A percentile compares a stretch with the other conserved stretches of the same genome.
Conservation (phyloP, 768 basidiomycete species). For the Tricholoma terreum region DNA sequence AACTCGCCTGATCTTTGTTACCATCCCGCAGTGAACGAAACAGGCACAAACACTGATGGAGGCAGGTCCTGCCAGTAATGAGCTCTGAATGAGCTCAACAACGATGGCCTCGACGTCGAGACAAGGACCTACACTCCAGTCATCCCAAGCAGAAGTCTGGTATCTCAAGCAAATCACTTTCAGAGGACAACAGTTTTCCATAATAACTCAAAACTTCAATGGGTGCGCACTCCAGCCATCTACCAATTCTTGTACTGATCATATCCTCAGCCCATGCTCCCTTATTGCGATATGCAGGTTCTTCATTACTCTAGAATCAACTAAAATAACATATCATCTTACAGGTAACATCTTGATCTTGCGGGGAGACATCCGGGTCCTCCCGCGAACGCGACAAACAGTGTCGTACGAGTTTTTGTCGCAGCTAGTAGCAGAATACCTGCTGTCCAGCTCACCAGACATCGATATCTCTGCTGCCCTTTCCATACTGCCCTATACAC, state of each 20-base stretch:
- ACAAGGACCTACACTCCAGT: constrained; percentile 29
- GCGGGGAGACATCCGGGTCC: constrained; percentile 75
- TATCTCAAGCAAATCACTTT: constrained; percentile 69
- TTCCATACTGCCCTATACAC: constrained; percentile 72
- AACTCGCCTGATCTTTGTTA: no score
- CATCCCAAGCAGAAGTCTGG: constrained; percentile 65
- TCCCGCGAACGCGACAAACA: constrained; percentile 57
- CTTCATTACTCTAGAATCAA: not conserved
- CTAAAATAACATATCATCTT: constrained; percentile 4
- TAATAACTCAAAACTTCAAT: constrained; percentile 83
- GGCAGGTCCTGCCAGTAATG: no score
- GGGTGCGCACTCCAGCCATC: constrained; percentile 48
- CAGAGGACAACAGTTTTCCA: constrained; percentile 43
- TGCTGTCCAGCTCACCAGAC: constrained; percentile 56
- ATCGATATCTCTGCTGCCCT: constrained; percentile 70
- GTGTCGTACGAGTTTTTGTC: constrained; percentile 87
- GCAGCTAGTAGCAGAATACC: constrained; percentile 78
- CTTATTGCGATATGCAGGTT: constrained; percentile 83
- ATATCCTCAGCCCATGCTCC: constrained; percentile 70
- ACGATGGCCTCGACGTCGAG: constrained; percentile 1
- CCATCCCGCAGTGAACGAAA: not conserved
- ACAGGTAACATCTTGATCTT: constrained; percentile 87
- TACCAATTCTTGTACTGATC: constrained; percentile 3
- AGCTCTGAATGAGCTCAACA: not conserved
- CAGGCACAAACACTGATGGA: not conserved